These are phyloP conservation scores for Tulasnella sp. DNA, from an alignment of 768 basidiomycete genomes.

Conservation along the genomic window DNA sequence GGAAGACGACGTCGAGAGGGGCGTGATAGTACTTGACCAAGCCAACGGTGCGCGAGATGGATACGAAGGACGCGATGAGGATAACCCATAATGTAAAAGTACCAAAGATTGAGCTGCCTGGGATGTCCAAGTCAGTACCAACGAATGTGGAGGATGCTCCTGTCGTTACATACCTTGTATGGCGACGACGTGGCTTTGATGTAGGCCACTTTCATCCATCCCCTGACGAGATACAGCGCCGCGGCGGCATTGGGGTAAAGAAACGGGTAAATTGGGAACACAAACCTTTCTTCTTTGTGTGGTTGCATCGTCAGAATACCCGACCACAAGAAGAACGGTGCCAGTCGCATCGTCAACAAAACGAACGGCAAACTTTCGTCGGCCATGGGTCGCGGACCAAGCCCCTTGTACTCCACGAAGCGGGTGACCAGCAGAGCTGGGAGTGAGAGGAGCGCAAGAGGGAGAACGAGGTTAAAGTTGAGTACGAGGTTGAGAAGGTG, in stretches of 20 bases:
- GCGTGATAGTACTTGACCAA: constrained; percentile 90
- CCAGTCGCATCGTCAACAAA: too few species aligned
- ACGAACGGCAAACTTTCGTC: constrained; percentile 80
- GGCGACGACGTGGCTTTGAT: constrained; percentile 79
- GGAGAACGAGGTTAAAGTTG: too few species aligned
- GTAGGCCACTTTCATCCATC: constrained; percentile 80
- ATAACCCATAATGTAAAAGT: constrained; percentile 73
- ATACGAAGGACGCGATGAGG: constrained; percentile 66
- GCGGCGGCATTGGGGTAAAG: constrained; percentile 94
- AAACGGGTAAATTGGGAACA: constrained; percentile 91
- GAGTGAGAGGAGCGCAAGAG: too few species aligned
- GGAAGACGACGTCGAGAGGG: constrained; percentile 69
- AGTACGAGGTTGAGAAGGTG: too few species aligned
- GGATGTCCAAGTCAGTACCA: not conserved
- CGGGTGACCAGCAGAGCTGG: too few species aligned
- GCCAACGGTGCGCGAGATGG: constrained; percentile 78
- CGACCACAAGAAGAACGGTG: constrained; percentile 90
- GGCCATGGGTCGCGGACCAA: too few species aligned
- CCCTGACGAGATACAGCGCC: constrained; percentile 79
- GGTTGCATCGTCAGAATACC: constrained; percentile 76
- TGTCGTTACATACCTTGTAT: constrained; percentile 64
- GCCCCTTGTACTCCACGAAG: too few species aligned
- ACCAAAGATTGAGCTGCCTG: constrained; percentile 77
- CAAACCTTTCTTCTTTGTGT: constrained; percentile 99
- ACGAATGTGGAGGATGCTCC: not conserved